Evolutionary conservation across 352 stramenopile species (phyloP).

Genomic region (Globisporangium spinosum): DNA sequence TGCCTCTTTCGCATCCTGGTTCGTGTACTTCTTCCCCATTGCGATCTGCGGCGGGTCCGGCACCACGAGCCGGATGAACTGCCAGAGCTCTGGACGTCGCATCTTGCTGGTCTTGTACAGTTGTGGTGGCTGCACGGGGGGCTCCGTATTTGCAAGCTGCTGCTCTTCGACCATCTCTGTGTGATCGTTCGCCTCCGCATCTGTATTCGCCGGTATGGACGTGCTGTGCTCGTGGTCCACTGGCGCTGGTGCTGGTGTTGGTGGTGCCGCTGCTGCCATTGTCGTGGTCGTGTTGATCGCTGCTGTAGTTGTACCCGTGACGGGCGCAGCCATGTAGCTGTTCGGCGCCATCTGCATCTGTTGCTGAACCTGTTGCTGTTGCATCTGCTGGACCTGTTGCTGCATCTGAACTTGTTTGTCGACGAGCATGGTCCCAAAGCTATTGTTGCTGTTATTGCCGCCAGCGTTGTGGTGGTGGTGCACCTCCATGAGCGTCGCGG

Average conservation of each 20-base stretch:
- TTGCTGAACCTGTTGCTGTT: slow-evolving; percentile 15
- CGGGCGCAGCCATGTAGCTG: slow-evolving; percentile 7
- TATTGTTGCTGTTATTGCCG: neutral
- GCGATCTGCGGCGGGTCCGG: slow-evolving; percentile 39
- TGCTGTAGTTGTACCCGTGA: slow-evolving; percentile 9
- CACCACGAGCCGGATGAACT: slow-evolving; percentile 53
- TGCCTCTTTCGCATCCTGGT: slow-evolving; percentile 49
- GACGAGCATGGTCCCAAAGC: neutral
- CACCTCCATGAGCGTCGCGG: slow-evolving; percentile 11
- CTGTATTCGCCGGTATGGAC: neutral
- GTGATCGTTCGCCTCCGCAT: neutral
- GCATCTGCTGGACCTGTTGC: slow-evolving; percentile 20
- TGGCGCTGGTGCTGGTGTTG: neutral
- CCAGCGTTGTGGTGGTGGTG: slow-evolving; percentile 7
- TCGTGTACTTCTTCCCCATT: slow-evolving; percentile 40
- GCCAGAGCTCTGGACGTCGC: slow-evolving; percentile 49
- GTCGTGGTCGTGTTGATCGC: slow-evolving; percentile 17
- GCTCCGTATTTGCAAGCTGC: slow-evolving; percentile 8
- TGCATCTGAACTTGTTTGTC: slow-evolving; percentile 29
- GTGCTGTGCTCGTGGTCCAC: neutral
- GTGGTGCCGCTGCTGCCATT: neutral
- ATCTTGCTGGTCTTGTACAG: slow-evolving; percentile 60
- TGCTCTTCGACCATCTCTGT: slow-evolving; percentile 12
- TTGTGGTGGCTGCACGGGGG: slow-evolving; percentile 25
- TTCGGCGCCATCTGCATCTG: slow-evolving; percentile 11